These are phyloP conservation scores for Vitis riparia DNA, from an alignment of 164 flowering plant genomes.

Conservation along the genomic window DNA sequence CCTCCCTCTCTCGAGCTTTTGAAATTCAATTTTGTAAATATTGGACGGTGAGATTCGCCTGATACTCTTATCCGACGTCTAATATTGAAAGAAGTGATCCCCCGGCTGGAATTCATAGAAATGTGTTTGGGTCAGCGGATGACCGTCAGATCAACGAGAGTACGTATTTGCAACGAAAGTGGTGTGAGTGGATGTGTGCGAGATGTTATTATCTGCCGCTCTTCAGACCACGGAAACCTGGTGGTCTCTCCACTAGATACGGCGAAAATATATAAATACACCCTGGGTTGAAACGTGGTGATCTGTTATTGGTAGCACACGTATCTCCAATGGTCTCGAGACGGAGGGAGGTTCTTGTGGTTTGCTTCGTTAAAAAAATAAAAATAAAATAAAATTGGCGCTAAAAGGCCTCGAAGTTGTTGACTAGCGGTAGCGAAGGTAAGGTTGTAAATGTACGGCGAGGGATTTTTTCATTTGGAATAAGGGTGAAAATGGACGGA, in stretches of 20 bases:
- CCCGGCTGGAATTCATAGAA: slow-evolving; percentile 51
- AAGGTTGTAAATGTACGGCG: neutral
- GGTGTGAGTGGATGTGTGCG: neutral
- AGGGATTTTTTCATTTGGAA: neutral
- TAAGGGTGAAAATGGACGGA: slow-evolving; percentile 2
- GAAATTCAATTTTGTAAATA: slow-evolving; percentile 51
- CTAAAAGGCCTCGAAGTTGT: slow-evolving; percentile 4
- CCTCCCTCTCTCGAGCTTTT: slow-evolving; percentile 70
- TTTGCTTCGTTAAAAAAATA: slow-evolving; percentile 3
- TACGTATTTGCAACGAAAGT: slow-evolving; percentile 3
- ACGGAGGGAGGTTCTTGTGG: no score
- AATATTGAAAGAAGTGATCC: slow-evolving; percentile 7
- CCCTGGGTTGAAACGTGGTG: neutral
- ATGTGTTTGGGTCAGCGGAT: neutral
- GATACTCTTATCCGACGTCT: slow-evolving; percentile 34
- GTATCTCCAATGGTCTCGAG: no score
- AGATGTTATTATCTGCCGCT: neutral
- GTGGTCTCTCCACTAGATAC: neutral
- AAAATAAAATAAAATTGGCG: slow-evolving; percentile 20
- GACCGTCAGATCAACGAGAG: slow-evolving; percentile 36
- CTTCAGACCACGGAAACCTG: neutral
- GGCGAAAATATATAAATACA: neutral
- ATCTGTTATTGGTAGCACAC: neutral
- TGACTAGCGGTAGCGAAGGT: neutral
- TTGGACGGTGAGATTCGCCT: slow-evolving; percentile 48